These are phyloP conservation scores for Colletotrichum camelliae DNA, from an alignment of 2,329 filamentous ascomycete species.

Conservation along the genomic window DNA sequence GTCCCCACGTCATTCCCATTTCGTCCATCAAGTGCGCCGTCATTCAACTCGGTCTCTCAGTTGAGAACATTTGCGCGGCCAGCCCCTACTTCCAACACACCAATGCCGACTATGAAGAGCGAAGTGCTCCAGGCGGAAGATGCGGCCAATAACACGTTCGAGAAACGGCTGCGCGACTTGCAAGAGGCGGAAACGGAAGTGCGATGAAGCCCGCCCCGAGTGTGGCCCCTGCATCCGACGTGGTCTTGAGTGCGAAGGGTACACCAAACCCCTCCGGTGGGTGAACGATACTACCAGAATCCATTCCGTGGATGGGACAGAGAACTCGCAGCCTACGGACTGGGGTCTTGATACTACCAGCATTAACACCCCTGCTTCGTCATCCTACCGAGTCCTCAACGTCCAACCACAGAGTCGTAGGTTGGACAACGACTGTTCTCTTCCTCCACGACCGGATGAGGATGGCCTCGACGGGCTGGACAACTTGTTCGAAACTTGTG, in stretches of 20 bases:
- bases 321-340: not conserved
- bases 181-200: not conserved
- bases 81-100: not conserved
- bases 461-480: not conserved
- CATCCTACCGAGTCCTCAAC: not conserved
- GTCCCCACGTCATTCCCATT: not conserved
- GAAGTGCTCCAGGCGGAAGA: not conserved
- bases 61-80: not conserved
- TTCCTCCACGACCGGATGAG: not conserved
- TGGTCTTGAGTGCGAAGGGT: not conserved
- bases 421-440: not conserved
- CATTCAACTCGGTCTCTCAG: not conserved
- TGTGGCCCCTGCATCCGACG: not conserved
- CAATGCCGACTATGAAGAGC: not conserved
- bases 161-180: not conserved
- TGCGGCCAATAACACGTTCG: not conserved
- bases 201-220: not conserved
- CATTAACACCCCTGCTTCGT: not conserved
- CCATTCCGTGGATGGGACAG: not conserved
- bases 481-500: not conserved
- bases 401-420: not conserved
- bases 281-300: not conserved
- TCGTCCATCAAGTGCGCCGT: not conserved
- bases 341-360: not conserved
- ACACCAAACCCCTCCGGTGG: not conserved